Base-by-base conservation (phyloP, 2,329 filamentous ascomycete genomes). In the Alternaria triticimaculans region DNA sequence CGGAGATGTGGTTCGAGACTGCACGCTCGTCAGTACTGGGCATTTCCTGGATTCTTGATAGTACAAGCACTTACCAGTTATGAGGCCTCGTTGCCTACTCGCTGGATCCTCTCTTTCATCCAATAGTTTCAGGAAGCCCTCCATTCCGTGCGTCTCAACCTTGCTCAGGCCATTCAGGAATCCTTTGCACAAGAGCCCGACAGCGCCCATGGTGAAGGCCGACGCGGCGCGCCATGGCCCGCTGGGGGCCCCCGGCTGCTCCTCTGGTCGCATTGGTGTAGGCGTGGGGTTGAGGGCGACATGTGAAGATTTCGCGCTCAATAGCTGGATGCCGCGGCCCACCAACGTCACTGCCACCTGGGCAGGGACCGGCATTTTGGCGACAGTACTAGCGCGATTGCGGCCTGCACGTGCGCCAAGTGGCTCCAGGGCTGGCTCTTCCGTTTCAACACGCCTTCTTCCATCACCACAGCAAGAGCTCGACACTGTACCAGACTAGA, bases 1-100 rank as follows among this genome's bases (percentile, higher is more conserved):
- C 90, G 79, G 91, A 94, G 69, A 93, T 87, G 83, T 97, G 93
- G 80, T 96, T 97, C 53, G 92, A 95, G 37, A 96, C 93, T 94
- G 72, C 61, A 58, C 49, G 61, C 20, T 26, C 45, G 49, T 75
- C 55, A 74, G 69, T 62, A 63, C 46, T 46, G 18, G 9, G 15
- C 46, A 30, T 51, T 62, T 62, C 51, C 14, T 14, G 18, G 20
- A 20, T 4, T 12, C 10, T 20, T 14, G 18, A 44, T 20, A 23
- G 30, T 12, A n/a, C 43, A 55, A 49, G 49, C 51, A 61, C 83
- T 64, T 83, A 93, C 92, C 92, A 68, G 95, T 98, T 65, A 98
- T 85, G 64, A 98, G 85, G 18, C 95, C 96, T 72, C 90, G 87
- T 61, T 90, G 84, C 67, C 93, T 88, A 55, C 85, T 85, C 45